Percentiles rank a stretch among this genome's conserved stretches.
Conservation (phyloP, 129 eudicot species). For the sunflower (Helianthus annuus) region DNA sequence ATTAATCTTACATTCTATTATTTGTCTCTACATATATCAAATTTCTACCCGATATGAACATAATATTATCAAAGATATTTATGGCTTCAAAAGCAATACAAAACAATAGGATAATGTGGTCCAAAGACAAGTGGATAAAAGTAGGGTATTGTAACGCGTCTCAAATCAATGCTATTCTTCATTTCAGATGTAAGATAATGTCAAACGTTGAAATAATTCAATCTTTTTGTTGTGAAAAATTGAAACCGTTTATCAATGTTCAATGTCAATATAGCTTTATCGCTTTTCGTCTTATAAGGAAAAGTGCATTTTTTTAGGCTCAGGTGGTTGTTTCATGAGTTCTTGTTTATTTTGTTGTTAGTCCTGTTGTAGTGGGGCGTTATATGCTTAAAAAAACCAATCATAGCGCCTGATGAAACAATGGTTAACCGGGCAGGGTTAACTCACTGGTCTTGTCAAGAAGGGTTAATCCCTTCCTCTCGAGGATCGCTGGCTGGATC, state of each 20-base stretch:
- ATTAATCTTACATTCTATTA: not conserved
- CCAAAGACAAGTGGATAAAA: slow-evolving; percentile 29
- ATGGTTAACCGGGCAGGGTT: no score
- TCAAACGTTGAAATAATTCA: slow-evolving; percentile 6
- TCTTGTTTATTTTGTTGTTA: not conserved
- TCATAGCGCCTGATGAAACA: no score
- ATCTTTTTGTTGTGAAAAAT: slow-evolving; percentile 12
- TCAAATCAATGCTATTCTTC: slow-evolving; percentile 2
- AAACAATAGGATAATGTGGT: slow-evolving; percentile 19
- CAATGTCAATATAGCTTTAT: not conserved
- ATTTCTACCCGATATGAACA: not conserved
- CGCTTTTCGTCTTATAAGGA: not conserved
- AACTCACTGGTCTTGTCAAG: no score
- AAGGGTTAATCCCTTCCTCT: no score
- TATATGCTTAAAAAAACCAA: no score
- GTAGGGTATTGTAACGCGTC: slow-evolving; percentile 10
- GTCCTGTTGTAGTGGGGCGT: no score
- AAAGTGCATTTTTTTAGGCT: not conserved
- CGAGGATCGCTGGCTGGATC: no score
- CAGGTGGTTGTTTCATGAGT: not conserved
- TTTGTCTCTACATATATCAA: not conserved
- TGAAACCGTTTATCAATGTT: slow-evolving; percentile 17
- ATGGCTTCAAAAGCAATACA: slow-evolving; percentile 1
- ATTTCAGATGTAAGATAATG: not conserved
- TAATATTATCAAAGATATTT: not conserved